Percentiles rank a stretch among this genome's conserved stretches.
Conservation (phyloP, 352 stramenopile genomes). For the Lagenidium giganteum region DNA sequence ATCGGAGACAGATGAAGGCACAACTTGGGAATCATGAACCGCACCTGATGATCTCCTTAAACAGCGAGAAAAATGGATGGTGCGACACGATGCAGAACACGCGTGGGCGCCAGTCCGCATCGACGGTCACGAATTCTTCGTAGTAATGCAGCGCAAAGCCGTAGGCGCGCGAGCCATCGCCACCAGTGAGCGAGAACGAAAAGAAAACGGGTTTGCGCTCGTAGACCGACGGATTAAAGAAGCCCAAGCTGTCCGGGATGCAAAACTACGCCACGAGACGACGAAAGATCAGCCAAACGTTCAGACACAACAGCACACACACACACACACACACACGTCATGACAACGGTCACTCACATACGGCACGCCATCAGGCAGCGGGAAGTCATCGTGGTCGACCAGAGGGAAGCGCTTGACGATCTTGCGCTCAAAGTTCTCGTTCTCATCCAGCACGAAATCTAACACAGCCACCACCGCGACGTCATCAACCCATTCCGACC, state of each 20-base stretch:
- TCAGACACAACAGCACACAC: not conserved
- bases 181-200: constrained; percentile 75
- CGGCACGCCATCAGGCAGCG: constrained; percentile 55
- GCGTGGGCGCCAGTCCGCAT: constrained; percentile 33
- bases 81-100: constrained; percentile 78
- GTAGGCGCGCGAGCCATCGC: constrained; percentile 62
- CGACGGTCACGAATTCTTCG: constrained; percentile 18
- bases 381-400: constrained; percentile 51
- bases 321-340: not conserved
- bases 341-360: constrained; percentile 34
- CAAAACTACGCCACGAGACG: constrained; percentile 49
- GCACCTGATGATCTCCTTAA: constrained; percentile 71
- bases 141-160: constrained; percentile 68
- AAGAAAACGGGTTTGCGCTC: constrained; percentile 71
- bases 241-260: constrained; percentile 47
- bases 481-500: too few species aligned
- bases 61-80: constrained; percentile 78
- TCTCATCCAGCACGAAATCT: constrained; percentile 12
- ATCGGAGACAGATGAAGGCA: too few species aligned
- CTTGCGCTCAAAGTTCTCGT: constrained; percentile 35
- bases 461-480: constrained; percentile 3
- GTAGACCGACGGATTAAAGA: constrained; percentile 33
- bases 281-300: not conserved
- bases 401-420: constrained; percentile 38
- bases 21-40: not conserved